These are phyloP conservation scores for Cladophialophora carrionii DNA, from an alignment of 2,329 filamentous ascomycete species.

Conservation along the genomic window DNA sequence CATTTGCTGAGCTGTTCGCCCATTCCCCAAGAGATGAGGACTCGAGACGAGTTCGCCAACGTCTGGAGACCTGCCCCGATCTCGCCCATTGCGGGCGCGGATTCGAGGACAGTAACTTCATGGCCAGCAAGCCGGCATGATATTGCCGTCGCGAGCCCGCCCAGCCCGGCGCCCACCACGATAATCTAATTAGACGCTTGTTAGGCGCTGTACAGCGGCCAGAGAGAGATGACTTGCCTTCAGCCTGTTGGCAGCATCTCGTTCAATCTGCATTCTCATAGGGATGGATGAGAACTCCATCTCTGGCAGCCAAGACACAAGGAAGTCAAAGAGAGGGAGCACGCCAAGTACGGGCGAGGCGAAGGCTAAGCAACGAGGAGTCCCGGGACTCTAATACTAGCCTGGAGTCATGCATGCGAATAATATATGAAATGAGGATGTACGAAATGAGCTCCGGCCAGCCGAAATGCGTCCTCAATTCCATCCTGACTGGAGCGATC, in stretches of 20 bases:
- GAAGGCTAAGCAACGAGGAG: neutral
- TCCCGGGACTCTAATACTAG: neutral
- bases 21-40: conserved; percentile 20
- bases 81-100: conserved; percentile 42
- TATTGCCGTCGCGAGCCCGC: conserved; percentile 40
- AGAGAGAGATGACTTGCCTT: neutral
- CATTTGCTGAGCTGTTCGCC: conserved; percentile 27
- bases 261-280: neutral
- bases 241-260: neutral
- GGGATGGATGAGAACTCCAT: neutral
- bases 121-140: conserved; percentile 38
- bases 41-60: conserved; percentile 42
- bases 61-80: conserved; percentile 42
- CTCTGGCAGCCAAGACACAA: neutral
- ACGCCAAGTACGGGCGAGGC: neutral
- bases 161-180: conserved; percentile 41
- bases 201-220: neutral
- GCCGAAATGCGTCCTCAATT: neutral
- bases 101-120: conserved; percentile 39
- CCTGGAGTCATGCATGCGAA: neutral
- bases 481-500: neutral
- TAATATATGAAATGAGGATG: neutral
- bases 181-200: conserved; percentile 12
- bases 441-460: neutral
- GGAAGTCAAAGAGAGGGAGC: neutral